phyloP scores from a whole-genome alignment of 257 asterid genomes.

The Capsicum baccatum region DNA sequence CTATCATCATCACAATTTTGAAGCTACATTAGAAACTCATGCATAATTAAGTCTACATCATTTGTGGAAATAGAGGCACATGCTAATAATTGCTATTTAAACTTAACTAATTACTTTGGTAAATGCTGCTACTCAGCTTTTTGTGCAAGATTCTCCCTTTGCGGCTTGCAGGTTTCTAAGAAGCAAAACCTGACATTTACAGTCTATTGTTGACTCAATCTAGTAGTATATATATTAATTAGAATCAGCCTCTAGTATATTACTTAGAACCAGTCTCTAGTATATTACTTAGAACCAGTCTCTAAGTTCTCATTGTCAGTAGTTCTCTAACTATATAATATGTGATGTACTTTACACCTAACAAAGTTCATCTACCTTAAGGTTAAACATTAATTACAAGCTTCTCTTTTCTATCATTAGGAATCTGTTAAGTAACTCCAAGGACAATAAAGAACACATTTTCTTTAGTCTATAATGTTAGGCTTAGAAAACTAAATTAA shows the following conservation, averaged over 20 bases:
- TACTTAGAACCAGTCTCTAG: too few relatives aligned
- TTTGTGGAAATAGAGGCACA: not conserved
- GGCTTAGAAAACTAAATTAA: constrained; percentile 22
- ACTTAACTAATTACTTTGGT: not conserved
- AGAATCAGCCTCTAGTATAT: too few relatives aligned
- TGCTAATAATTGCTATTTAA: not conserved
- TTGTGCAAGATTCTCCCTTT: constrained; percentile 26
- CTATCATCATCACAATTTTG: not conserved
- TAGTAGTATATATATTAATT: not conserved
- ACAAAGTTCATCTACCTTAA: constrained; percentile 21
- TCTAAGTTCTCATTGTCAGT: constrained; percentile 25
- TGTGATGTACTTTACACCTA: constrained; percentile 17
- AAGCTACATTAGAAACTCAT: not conserved
- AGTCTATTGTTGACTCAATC: constrained; percentile 23
- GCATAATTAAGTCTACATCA: not conserved
- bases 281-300: constrained; percentile 4
- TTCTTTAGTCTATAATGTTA: constrained; percentile 19
- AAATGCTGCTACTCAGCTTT: not conserved
- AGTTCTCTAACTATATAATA: not conserved
- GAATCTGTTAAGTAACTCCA: constrained; percentile 25
- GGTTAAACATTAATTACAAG: constrained; percentile 27
- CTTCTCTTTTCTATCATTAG: constrained; percentile 32
- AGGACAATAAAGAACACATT: not conserved
- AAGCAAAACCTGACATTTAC: constrained; percentile 25
- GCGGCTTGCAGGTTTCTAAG: constrained; percentile 24